phyloP scores from a whole-genome alignment of 306 rosid genomes.

The Lathyrus oleraceus region DNA sequence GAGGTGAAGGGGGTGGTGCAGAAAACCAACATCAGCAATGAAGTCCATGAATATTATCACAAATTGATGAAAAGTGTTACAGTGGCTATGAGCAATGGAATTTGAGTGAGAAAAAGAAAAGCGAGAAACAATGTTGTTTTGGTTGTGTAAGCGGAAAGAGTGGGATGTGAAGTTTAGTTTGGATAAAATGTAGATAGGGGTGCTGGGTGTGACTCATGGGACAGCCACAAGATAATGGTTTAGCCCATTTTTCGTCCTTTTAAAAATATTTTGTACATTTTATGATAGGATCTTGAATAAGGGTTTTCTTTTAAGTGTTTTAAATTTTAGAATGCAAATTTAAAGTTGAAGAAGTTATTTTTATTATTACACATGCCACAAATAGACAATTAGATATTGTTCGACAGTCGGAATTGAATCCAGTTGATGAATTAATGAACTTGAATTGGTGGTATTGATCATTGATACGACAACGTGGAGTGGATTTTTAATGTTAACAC shows the following conservation, averaged over 20 bases:
- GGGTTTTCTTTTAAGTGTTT: too few relatives aligned
- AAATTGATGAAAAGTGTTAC: not conserved
- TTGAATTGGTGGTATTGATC: too few relatives aligned
- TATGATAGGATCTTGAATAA: too few relatives aligned
- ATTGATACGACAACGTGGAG: too few relatives aligned
- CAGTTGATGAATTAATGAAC: too few relatives aligned
- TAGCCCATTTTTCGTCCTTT: not conserved
- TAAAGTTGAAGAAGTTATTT: too few relatives aligned
- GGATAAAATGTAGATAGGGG: not conserved
- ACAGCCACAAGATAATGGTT: not conserved
- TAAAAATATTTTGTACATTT: too few relatives aligned
- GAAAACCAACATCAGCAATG: slow-evolving; percentile 46
- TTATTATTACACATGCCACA: too few relatives aligned
- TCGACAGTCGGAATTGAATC: too few relatives aligned
- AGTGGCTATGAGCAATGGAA: not conserved
- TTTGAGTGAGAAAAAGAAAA: not conserved
- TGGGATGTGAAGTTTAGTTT: not conserved
- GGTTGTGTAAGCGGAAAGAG: not conserved
- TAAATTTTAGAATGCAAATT: too few relatives aligned
- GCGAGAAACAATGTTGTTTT: not conserved
- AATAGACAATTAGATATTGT: too few relatives aligned
- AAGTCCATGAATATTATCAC: slow-evolving; percentile 37
- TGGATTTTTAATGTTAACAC: too few relatives aligned
- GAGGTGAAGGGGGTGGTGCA: slow-evolving; percentile 42
- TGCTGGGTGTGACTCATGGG: not conserved